These are phyloP conservation scores for Diaporthe aspalathi DNA, from an alignment of 2,329 filamentous ascomycete genomes.

Conservation along the genomic window DNA sequence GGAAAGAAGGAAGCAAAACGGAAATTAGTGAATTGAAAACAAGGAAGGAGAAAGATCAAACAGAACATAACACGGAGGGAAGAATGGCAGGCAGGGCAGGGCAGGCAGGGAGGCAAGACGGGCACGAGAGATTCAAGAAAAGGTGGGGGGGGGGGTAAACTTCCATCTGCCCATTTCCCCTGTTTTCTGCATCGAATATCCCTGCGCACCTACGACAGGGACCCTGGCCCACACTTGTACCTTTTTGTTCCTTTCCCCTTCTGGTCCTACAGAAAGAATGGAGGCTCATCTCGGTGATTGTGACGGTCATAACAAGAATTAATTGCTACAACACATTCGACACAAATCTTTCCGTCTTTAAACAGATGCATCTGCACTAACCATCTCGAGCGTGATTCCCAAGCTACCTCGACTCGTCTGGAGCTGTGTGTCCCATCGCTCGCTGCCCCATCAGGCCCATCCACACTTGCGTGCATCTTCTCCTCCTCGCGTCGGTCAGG, in stretches of 20 bases:
- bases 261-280: neutral
- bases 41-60: too few relatives aligned
- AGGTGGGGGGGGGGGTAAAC: neutral
- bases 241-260: neutral
- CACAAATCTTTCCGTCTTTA: too few relatives aligned
- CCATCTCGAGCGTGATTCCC: neutral
- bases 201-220: neutral
- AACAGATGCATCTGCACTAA: too few relatives aligned
- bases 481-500: neutral
- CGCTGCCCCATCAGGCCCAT: too few relatives aligned
- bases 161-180: constrained; percentile 5
- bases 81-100: neutral
- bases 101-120: too few relatives aligned
- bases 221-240: neutral
- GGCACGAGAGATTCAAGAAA: neutral
- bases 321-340: neutral
- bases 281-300: neutral
- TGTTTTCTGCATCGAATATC: constrained; percentile 1
- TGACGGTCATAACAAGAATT: neutral
- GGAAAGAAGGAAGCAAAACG: neutral
- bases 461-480: neutral
- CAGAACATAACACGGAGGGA: neutral
- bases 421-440: too few relatives aligned
- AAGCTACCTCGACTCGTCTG: neutral
- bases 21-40: too few relatives aligned